Conservation (phyloP, 1,284 basidiomycete genomes). For the Tausonia pullulans region DNA sequence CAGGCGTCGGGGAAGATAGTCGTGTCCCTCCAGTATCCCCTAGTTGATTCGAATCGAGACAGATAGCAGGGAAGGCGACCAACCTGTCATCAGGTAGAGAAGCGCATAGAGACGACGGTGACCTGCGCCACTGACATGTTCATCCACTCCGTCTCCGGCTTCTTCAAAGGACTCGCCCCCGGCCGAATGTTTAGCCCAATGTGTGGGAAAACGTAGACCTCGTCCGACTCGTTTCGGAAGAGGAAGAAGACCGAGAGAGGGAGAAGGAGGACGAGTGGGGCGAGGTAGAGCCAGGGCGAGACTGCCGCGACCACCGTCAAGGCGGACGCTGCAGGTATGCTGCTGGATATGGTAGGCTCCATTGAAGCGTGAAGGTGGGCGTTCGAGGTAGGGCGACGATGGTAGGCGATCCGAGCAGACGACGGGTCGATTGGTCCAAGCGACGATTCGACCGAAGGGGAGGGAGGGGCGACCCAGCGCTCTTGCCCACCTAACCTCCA, state of each 20-base stretch:
- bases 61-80: not conserved
- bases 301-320: no score
- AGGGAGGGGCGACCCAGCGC: no score
- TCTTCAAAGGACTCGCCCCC: slow-evolving; percentile 26
- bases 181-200: slow-evolving; percentile 40
- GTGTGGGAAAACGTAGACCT: slow-evolving; percentile 49
- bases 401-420: no score
- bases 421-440: no score
- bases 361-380: not conserved
- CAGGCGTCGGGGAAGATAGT: slow-evolving; percentile 49
- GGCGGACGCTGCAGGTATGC: no score
- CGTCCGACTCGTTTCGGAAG: slow-evolving; percentile 21
- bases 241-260: not conserved
- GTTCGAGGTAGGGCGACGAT: not conserved
- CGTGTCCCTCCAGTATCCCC: slow-evolving; percentile 33
- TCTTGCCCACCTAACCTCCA: no score
- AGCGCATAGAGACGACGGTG: slow-evolving; percentile 45
- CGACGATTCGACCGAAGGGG: no score
- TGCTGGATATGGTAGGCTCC: no score
- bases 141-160: slow-evolving; percentile 51
- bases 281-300: not conserved
- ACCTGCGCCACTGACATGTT: slow-evolving; percentile 43
- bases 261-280: not conserved
- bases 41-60: slow-evolving; percentile 21
- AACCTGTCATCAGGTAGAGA: not conserved